Conservation (phyloP, 129 eudicot species). For the Smallanthus sonchifolius region DNA sequence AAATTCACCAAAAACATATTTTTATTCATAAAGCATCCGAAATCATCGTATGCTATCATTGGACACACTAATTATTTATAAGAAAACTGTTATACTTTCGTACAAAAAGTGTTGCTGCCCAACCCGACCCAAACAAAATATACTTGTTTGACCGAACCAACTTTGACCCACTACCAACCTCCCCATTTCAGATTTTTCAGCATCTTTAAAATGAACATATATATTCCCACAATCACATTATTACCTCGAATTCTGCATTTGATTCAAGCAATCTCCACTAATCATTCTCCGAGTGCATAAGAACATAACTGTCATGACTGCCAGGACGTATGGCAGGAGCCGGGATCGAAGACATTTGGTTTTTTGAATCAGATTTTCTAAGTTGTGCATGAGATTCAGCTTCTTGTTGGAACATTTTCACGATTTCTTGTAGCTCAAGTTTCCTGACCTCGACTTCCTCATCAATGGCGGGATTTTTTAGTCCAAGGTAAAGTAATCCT, state of each 20-base stretch:
- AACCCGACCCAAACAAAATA: not conserved
- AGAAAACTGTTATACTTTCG: not conserved
- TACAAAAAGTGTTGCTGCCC: not conserved
- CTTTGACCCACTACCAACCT: not conserved
- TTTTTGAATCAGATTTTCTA: conserved; percentile 35
- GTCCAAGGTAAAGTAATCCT: conserved; percentile 59
- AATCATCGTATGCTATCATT: not conserved
- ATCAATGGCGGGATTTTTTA: conserved; percentile 44
- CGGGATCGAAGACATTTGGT: conserved; percentile 14
- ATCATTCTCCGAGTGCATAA: conserved; percentile 31
- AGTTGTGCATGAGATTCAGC: conserved; percentile 68
- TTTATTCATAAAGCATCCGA: not conserved
- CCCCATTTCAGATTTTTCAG: not conserved
- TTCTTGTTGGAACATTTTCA: conserved; percentile 59
- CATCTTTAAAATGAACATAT: not conserved
- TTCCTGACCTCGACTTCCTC: conserved; percentile 56
- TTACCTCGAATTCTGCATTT: not conserved
- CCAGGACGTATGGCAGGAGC: conserved; percentile 20
- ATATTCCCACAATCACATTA: not conserved
- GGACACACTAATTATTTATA: not conserved
- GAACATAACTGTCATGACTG: conserved; percentile 30
- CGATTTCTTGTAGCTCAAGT: conserved; percentile 59
- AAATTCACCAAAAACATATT: not conserved
- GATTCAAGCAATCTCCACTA: not conserved
- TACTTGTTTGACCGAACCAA: not conserved